phyloP scores from a whole-genome alignment of 2,329 filamentous ascomycete genomes.

The Stagonosporopsis rhizophila region DNA sequence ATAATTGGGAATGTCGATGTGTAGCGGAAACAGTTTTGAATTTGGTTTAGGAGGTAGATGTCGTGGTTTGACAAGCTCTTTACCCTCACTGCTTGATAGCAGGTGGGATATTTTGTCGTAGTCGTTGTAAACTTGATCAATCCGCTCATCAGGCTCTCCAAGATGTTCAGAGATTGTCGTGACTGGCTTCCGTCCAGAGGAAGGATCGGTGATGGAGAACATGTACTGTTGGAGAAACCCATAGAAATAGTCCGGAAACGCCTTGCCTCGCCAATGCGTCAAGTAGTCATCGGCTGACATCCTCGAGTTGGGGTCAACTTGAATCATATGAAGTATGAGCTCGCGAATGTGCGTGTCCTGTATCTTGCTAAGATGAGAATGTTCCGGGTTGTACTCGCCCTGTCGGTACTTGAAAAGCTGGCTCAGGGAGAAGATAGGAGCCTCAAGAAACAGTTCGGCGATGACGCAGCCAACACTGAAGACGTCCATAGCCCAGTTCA shows the following conservation, averaged over 20 bases:
- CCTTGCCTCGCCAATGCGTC: slow-evolving; percentile 87
- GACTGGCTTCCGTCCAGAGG: slow-evolving; percentile 75
- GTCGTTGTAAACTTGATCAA: slow-evolving; percentile 90
- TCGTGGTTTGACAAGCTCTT: slow-evolving; percentile 46
- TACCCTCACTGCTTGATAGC: slow-evolving; percentile 73
- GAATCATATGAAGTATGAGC: slow-evolving; percentile 94
- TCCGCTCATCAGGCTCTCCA: slow-evolving; percentile 89
- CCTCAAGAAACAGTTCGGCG: slow-evolving; percentile 92
- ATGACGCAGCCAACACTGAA: slow-evolving; percentile 98
- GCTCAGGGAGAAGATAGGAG: slow-evolving; percentile 96
- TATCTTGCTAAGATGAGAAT: slow-evolving; percentile 82
- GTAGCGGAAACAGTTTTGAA: slow-evolving; percentile 75
- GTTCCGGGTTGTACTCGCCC: slow-evolving; percentile 88
- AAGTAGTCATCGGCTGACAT: slow-evolving; percentile 95
- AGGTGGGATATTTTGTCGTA: slow-evolving; percentile 99
- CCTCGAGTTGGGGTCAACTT: slow-evolving; percentile 87
- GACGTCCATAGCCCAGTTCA: slow-evolving; percentile 97
- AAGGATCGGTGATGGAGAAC: slow-evolving; percentile 91
- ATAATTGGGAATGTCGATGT: slow-evolving; percentile 85
- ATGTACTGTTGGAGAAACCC: slow-evolving; percentile 98
- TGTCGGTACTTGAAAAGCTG: slow-evolving; percentile 94
- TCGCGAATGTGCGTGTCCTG: slow-evolving; percentile 86
- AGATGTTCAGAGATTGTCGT: slow-evolving; percentile 74
- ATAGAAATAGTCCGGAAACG: slow-evolving; percentile 97
- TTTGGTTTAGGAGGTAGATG: slow-evolving; percentile 47